phyloP scores from a whole-genome alignment of 257 asterid species.

The Pogostemon cablin region DNA sequence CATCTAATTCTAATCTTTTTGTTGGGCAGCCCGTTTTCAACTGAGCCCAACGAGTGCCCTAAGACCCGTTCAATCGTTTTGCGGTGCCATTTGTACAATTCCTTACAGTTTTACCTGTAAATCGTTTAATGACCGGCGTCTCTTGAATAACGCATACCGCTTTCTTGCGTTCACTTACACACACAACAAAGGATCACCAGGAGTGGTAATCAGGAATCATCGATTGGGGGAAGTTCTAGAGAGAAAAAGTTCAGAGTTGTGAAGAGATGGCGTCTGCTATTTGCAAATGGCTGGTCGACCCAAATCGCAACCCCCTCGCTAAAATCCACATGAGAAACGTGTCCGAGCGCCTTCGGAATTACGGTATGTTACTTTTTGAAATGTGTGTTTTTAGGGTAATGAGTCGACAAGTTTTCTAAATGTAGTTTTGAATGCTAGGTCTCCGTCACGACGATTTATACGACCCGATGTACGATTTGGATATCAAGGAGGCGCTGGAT shows the following conservation, averaged over 20 bases:
- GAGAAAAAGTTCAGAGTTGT: constrained; percentile 20
- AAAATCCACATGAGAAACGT: constrained; percentile 66
- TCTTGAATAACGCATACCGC: background rate
- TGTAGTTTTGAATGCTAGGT: constrained; percentile 45
- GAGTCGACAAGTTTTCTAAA: constrained; percentile 3
- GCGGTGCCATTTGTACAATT: constrained; percentile 26
- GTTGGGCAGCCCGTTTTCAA: constrained; percentile 9
- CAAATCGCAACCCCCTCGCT: constrained; percentile 76
- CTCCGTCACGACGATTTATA: constrained; percentile 83
- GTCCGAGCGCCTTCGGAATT: constrained; percentile 57
- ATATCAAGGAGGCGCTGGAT: constrained; percentile 87
- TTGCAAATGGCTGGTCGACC: constrained; percentile 69
- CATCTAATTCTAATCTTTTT: background rate
- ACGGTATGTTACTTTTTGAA: constrained; percentile 42
- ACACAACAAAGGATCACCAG: no score
- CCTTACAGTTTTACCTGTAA: constrained; percentile 27
- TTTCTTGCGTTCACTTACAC: background rate
- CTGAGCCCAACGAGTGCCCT: constrained; percentile 23
- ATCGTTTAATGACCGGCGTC: background rate
- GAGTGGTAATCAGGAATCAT: background rate
- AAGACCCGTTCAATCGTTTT: background rate
- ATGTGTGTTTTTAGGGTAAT: background rate
- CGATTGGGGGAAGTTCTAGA: constrained; percentile 24
- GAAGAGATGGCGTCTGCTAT: constrained; percentile 48
- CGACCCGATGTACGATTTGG: constrained; percentile 83